Evolutionary conservation across 306 rosid genomes (phyloP).

Genomic region (Ammopiptanthus mongolicus): DNA sequence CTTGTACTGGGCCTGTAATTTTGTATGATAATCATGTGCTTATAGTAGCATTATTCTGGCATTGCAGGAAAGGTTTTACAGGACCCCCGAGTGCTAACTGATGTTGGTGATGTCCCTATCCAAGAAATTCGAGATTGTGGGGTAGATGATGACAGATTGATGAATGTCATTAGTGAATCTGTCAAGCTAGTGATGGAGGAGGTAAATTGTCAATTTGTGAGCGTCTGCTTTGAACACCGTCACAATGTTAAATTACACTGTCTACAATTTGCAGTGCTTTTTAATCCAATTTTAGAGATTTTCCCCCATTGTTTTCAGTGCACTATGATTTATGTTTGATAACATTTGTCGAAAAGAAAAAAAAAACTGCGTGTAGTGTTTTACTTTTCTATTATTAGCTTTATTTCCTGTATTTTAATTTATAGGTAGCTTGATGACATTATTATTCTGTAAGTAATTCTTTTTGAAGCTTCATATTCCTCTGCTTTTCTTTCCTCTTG

Average conservation of each 20-base stretch:
- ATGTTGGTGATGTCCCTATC: constrained; percentile 95
- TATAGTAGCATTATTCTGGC: constrained; percentile 10
- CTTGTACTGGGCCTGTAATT: not conserved
- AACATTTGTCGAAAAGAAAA: not conserved
- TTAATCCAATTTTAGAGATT: not conserved
- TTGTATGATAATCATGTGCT: constrained; percentile 3
- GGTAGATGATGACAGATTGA: constrained; percentile 72
- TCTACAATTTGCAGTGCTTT: not conserved
- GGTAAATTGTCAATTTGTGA: constrained; percentile 38
- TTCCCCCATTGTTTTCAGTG: not conserved
- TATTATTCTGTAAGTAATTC: not conserved
- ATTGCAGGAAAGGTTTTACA: constrained; percentile 68
- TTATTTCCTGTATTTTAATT: not conserved
- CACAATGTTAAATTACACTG: not conserved
- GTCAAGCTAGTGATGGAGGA: constrained; percentile 95
- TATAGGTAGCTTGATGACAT: not conserved
- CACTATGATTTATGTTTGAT: not conserved
- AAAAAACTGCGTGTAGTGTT: not conserved
- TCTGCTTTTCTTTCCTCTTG: not conserved
- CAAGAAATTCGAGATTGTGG: constrained; percentile 97
- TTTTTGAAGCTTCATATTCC: not conserved
- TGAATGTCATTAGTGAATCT: constrained; percentile 86
- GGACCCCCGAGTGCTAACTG: constrained; percentile 83
- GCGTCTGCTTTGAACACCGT: not conserved
- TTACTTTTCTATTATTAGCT: not conserved